A percentile compares a stretch with the other conserved stretches of the same genome.
Conservation (phyloP, 495 filamentous ascomycete species). For the Penicillium nucicola region DNA sequence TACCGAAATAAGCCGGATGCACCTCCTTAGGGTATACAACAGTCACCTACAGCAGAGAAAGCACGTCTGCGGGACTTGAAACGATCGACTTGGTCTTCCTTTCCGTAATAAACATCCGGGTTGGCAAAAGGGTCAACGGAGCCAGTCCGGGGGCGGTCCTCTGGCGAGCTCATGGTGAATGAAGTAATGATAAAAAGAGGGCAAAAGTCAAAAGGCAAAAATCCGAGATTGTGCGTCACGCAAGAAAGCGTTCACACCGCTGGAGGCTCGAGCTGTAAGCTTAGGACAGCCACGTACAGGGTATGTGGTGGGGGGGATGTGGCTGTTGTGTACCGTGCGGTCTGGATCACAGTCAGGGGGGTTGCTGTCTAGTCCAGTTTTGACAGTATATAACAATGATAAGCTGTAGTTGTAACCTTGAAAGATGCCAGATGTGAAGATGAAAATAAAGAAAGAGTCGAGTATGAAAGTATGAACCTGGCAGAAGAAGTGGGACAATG, state of each 20-base stretch:
- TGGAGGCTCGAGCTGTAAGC: slow-evolving; percentile 2
- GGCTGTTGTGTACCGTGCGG: not conserved
- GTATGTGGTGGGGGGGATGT: not conserved
- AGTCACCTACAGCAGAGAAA: slow-evolving; percentile 46
- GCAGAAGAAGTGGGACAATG: slow-evolving; percentile 19
- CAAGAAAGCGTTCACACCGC: slow-evolving; percentile 23
- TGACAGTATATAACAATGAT: not conserved
- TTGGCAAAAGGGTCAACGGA: slow-evolving; percentile 46
- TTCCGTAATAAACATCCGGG: slow-evolving; percentile 51
- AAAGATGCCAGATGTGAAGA: not conserved
- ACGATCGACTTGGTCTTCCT: slow-evolving; percentile 32
- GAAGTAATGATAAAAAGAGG: not conserved
- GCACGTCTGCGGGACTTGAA: slow-evolving; percentile 39
- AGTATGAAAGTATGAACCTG: slow-evolving; percentile 4
- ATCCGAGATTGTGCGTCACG: slow-evolving; percentile 16
- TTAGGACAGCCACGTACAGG: not conserved
- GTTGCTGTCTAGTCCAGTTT: not conserved
- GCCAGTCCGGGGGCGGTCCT: slow-evolving; percentile 22
- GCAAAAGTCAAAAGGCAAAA: slow-evolving; percentile 8
- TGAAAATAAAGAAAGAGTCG: slow-evolving; percentile 1
- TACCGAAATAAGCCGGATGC: slow-evolving; percentile 10
- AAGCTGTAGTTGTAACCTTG: not conserved
- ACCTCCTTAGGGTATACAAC: slow-evolving; percentile 18
- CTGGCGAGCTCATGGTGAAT: slow-evolving; percentile 35
- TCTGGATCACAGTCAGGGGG: not conserved